These are phyloP conservation scores for Hamamelis virginiana DNA, from an alignment of 164 flowering plant genomes.

Conservation along the genomic window DNA sequence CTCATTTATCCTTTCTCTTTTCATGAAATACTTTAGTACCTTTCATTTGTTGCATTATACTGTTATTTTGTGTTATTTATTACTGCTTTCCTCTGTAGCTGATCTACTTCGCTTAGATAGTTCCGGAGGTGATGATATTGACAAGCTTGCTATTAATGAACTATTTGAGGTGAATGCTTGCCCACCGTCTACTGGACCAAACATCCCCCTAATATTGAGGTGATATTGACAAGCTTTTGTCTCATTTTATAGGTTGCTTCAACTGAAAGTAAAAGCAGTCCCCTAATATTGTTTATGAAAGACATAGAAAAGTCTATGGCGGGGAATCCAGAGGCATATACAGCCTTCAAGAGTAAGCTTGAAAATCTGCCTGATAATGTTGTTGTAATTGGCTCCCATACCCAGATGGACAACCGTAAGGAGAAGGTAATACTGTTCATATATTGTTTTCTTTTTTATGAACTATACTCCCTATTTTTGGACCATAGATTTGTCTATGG, in stretches of 20 bases:
- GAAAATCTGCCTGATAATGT: constrained; percentile 69
- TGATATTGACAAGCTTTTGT: too few relatives aligned
- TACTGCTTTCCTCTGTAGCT: constrained; percentile 39
- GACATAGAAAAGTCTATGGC: constrained; percentile 76
- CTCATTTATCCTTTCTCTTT: neutral
- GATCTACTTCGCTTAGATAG: constrained; percentile 57
- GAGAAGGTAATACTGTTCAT: constrained; percentile 60
- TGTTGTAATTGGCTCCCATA: constrained; percentile 77
- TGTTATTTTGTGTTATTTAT: neutral
- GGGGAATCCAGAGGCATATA: constrained; percentile 51
- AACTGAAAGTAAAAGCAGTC: constrained; percentile 51
- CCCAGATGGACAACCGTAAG: constrained; percentile 72
- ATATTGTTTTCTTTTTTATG: neutral
- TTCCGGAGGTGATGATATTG: constrained; percentile 61
- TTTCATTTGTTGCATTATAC: neutral
- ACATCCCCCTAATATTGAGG: too few relatives aligned
- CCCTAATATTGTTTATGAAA: constrained; percentile 73
- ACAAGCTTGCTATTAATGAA: constrained; percentile 65
- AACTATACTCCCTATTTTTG: neutral
- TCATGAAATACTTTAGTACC: neutral
- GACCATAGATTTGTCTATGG: too few relatives aligned
- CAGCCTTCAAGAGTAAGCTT: constrained; percentile 56
- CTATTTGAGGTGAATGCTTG: constrained; percentile 71
- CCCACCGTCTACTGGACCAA: neutral
- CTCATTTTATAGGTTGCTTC: constrained; percentile 53